Percentiles rank a stretch among this genome's conserved stretches.
These are phyloP conservation scores for Apiospora marii DNA, from an alignment of 2,329 filamentous ascomycete species.

Conservation along the genomic window DNA sequence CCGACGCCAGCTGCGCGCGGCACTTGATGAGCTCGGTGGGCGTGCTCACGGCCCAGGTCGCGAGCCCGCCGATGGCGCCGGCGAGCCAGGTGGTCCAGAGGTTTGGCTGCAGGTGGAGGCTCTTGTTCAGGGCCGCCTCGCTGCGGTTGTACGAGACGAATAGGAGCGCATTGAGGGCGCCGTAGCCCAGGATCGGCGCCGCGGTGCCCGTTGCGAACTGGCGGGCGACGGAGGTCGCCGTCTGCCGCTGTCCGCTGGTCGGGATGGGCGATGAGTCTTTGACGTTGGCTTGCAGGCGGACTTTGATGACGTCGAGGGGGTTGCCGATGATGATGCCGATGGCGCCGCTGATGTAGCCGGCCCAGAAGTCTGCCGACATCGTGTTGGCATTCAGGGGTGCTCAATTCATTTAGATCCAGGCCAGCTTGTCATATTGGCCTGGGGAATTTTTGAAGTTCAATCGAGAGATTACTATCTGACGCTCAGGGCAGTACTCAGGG, in stretches of 20 bases:
- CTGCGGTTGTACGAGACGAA: slow-evolving; percentile 91
- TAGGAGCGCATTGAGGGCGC: slow-evolving; percentile 87
- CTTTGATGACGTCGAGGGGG: slow-evolving; percentile 75
- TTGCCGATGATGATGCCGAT: slow-evolving; percentile 87
- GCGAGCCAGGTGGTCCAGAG: slow-evolving; percentile 78
- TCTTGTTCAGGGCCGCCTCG: slow-evolving; percentile 65
- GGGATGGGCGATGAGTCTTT: slow-evolving; percentile 39
- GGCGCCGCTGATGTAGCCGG: slow-evolving; percentile 60
- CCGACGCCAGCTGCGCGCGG: slow-evolving; percentile 72
- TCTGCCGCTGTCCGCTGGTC: slow-evolving; percentile 32
- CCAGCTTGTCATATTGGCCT: not conserved
- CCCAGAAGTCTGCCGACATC: slow-evolving; percentile 93
- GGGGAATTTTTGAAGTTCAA: not conserved
- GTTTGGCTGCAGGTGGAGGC: slow-evolving; percentile 48
- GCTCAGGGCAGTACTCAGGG: not conserved
- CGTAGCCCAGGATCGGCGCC: slow-evolving; percentile 88
- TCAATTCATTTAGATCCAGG: too few species aligned
- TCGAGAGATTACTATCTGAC: not conserved
- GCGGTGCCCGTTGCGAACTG: slow-evolving; percentile 69
- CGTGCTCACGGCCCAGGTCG: slow-evolving; percentile 84
- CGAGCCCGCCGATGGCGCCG: slow-evolving; percentile 81
- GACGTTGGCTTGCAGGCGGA: slow-evolving; percentile 74
- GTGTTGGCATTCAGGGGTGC: not conserved
- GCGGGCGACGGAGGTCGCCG: slow-evolving; percentile 36
- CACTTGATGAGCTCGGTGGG: slow-evolving; percentile 94